Evolutionary conservation across 257 asterid species (phyloP).

Genomic region (Jacaranda mimosifolia): DNA sequence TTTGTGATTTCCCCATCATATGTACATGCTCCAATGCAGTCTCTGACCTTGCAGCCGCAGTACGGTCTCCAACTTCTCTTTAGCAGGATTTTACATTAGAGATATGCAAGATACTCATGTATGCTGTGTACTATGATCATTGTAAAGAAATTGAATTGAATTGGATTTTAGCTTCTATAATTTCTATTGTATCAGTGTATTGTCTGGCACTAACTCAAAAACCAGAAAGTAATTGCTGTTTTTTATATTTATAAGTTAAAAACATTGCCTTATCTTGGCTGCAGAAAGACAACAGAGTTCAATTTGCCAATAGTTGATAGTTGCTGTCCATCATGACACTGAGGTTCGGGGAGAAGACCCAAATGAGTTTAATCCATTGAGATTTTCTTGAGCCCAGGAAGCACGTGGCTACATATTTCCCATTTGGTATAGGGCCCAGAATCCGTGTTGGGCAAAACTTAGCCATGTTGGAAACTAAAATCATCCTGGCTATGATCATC

Average conservation of each 20-base stretch:
- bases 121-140: constrained; percentile 17
- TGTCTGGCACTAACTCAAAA: no score
- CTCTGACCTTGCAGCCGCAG: constrained; percentile 69
- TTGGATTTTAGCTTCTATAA: not conserved
- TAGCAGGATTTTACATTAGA: constrained; percentile 35
- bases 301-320: no score
- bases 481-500: no score
- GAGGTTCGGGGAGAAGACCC: no score
- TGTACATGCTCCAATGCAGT: constrained; percentile 70
- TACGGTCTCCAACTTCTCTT: constrained; percentile 65
- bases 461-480: constrained; percentile 35
- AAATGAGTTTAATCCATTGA: no score
- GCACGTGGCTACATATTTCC: not conserved
- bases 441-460: constrained; percentile 48
- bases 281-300: not conserved
- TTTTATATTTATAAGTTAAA: no score
- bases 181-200: no score
- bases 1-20: constrained; percentile 67
- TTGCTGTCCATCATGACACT: not conserved
- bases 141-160: not conserved
- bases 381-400: no score
- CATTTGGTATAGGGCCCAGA: no score
- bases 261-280: no score
- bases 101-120: not conserved
- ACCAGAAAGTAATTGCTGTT: no score